These are phyloP conservation scores for Xylaria intraflava DNA, from an alignment of 495 filamentous ascomycete species.

Conservation along the genomic window DNA sequence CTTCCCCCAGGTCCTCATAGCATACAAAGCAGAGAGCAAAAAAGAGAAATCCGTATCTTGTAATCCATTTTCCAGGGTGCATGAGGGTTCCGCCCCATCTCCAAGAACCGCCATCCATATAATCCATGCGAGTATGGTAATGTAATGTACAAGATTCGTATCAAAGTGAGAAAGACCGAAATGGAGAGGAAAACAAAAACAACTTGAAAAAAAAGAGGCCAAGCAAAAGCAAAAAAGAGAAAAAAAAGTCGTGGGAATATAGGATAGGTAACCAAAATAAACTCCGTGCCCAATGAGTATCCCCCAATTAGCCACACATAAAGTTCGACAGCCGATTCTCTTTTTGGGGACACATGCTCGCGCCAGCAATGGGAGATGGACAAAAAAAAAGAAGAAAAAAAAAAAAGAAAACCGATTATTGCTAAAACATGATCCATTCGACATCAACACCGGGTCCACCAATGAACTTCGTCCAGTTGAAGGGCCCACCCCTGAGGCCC, in stretches of 20 bases:
- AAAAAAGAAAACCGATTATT: background rate
- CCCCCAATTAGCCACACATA: too few relatives aligned
- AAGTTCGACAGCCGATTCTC: too few relatives aligned
- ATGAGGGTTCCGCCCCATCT: background rate
- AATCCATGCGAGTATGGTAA: conserved; percentile 7
- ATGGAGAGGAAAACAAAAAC: background rate
- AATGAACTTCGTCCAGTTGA: conserved; percentile 74
- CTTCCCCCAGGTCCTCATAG: background rate
- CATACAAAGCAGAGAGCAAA: conserved; percentile 8
- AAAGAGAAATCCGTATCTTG: conserved; percentile 7
- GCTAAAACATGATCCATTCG: conserved; percentile 83
- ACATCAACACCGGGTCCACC: conserved; percentile 60
- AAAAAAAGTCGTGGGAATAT: too few relatives aligned
- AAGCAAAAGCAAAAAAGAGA: too few relatives aligned
- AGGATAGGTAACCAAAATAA: too few relatives aligned
- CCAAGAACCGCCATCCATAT: conserved; percentile 9
- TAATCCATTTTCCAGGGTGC: conserved; percentile 6
- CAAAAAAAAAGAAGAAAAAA: conserved; percentile 4
- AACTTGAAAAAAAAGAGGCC: too few relatives aligned
- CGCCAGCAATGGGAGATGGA: background rate
- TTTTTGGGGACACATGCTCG: too few relatives aligned
- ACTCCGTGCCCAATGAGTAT: too few relatives aligned
- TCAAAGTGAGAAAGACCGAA: background rate
- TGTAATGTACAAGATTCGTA: conserved; percentile 11
- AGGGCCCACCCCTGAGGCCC: conserved; percentile 40